Percentiles rank a stretch among this genome's conserved stretches.
These are phyloP conservation scores for Chlamydomonas schloesseri DNA, from an alignment of 139 green algal genomes.

Conservation along the genomic window DNA sequence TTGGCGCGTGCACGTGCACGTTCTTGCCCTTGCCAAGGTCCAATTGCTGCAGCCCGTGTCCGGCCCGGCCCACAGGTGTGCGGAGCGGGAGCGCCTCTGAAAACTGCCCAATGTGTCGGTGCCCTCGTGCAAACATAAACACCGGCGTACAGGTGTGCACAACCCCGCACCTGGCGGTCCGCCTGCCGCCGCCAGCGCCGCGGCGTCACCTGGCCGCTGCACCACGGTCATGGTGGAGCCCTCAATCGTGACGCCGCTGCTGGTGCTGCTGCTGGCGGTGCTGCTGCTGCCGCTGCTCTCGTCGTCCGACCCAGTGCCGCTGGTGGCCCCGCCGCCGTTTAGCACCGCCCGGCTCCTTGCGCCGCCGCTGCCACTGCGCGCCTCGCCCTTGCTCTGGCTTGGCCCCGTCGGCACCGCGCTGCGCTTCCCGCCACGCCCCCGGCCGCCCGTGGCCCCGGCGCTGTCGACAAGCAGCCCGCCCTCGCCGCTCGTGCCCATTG, in stretches of 20 bases:
- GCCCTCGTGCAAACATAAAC: too few species aligned
- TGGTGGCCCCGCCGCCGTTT: neutral
- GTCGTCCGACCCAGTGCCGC: neutral
- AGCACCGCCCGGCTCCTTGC: neutral
- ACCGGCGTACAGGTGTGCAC: too few species aligned
- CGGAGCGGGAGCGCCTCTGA: too few species aligned
- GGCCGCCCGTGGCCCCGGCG: too few species aligned
- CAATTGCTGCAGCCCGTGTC: too few species aligned
- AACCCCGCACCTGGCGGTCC: neutral
- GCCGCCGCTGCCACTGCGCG: neutral
- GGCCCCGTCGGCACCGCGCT: neutral
- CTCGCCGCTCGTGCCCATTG: too few species aligned
- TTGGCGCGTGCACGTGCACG: too few species aligned
- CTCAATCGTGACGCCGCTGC: conserved; percentile 7
- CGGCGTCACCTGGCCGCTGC: neutral
- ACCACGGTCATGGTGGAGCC: neutral
- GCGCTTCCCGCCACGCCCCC: neutral
- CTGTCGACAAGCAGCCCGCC: neutral
- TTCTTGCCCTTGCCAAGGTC: too few species aligned
- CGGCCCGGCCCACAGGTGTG: too few species aligned
- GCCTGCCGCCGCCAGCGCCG: too few species aligned
- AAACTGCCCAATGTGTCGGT: too few species aligned
- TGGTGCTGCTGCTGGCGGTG: conserved; percentile 11
- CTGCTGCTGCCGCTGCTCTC: neutral
- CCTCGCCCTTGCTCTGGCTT: neutral